Evolutionary conservation across 2,329 filamentous ascomycete genomes (phyloP).

Genomic region (Colletotrichum euphorbiae): DNA sequence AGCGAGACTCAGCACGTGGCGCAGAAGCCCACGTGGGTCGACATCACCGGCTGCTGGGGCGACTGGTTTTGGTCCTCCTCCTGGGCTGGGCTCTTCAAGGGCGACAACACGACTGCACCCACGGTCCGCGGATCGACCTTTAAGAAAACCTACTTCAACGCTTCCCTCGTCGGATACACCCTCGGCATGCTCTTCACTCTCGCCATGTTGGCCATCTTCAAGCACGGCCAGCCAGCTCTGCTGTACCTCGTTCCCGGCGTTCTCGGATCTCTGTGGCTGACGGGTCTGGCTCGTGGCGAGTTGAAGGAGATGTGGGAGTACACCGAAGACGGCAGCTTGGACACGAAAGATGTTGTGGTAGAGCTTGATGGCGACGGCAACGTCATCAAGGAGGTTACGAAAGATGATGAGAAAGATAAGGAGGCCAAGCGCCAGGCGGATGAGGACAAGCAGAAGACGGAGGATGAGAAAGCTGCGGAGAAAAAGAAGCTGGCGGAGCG

Average conservation of each 20-base stretch:
- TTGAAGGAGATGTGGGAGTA: constrained; percentile 82
- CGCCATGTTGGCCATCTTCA: constrained; percentile 79
- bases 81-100: constrained; percentile 41
- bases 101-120: constrained; percentile 43
- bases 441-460: constrained; percentile 42
- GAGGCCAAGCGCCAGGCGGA: constrained; percentile 48
- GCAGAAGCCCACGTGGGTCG: constrained; percentile 60
- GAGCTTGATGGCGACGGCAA: constrained; percentile 64
- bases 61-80: constrained; percentile 81
- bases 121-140: constrained; percentile 66
- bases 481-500: constrained; percentile 29
- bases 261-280: constrained; percentile 78
- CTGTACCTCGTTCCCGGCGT: constrained; percentile 93
- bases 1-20: constrained; percentile 55
- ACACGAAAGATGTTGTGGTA: constrained; percentile 66
- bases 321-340: constrained; percentile 75
- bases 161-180: constrained; percentile 80
- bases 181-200: constrained; percentile 83
- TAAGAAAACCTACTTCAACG: constrained; percentile 86
- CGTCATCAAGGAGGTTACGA: constrained; percentile 54
- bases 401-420: constrained; percentile 52
- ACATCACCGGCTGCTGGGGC: constrained; percentile 81
- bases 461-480: not conserved
- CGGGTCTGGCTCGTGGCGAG: constrained; percentile 78
- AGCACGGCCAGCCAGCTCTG: constrained; percentile 88